A percentile compares a stretch with the other conserved stretches of the same genome.
Conservation (phyloP, 805 yeast species). For the Cyberlindnera subsufficiens region DNA sequence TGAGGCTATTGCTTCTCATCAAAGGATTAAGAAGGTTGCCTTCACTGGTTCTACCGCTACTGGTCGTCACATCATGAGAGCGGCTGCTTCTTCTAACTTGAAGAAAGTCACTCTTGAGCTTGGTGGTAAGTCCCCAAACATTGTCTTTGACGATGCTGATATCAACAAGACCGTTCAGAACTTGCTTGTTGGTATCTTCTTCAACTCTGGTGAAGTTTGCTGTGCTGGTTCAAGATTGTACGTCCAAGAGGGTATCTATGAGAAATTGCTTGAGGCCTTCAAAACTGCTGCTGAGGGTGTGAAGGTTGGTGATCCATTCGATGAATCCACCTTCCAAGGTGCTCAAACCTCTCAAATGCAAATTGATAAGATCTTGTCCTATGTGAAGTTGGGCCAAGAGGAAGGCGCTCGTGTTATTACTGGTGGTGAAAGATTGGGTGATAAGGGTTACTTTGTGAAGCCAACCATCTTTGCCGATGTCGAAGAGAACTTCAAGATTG, state of each 20-base stretch:
- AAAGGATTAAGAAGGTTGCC: conserved; percentile 81
- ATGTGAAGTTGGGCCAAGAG: conserved; percentile 55
- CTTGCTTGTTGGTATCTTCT: conserved; percentile 72
- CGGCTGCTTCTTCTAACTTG: conserved; percentile 65
- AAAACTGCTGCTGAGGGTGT: conserved; percentile 40
- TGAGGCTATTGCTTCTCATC: conserved; percentile 70
- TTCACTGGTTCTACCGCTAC: conserved; percentile 94
- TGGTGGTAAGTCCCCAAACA: conserved; percentile 89
- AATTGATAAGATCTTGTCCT: conserved; percentile 56
- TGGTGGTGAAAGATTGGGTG: conserved; percentile 76
- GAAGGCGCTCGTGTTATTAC: conserved; percentile 68
- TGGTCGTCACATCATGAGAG: conserved; percentile 67
- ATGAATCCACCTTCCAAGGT: conserved; percentile 63
- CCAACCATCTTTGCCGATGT: conserved; percentile 90
- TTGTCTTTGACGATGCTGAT: conserved; percentile 74
- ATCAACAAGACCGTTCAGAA: conserved; percentile 57
- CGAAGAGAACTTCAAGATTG: conserved; percentile 64
- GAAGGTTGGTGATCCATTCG: conserved; percentile 78
- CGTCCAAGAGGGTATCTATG: conserved; percentile 70
- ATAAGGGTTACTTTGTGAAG: conserved; percentile 63
- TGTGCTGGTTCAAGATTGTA: conserved; percentile 89
- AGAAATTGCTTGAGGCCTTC: conserved; percentile 55
- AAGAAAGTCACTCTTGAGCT: conserved; percentile 80
- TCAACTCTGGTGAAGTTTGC: conserved; percentile 90
- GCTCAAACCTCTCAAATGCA: conserved; percentile 69